A percentile compares a stretch with the other conserved stretches of the same genome.
phyloP scores from a whole-genome alignment of 2,329 filamentous ascomycete genomes.

The Rutstroemia sp. region DNA sequence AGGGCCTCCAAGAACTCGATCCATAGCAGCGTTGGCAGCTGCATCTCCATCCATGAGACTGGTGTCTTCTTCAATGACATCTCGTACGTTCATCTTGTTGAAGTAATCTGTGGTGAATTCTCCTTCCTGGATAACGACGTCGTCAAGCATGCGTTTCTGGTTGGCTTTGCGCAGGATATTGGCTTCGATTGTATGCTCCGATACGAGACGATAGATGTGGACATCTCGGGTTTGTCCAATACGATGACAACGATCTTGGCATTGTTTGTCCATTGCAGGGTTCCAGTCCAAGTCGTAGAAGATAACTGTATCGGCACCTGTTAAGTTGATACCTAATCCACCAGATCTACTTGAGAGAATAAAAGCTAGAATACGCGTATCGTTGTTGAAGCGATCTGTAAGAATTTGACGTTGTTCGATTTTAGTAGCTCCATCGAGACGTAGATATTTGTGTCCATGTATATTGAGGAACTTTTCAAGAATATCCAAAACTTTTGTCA shows the following conservation, averaged over 20 bases:
- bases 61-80: conserved; percentile 54
- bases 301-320: conserved; percentile 93
- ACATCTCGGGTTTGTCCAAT: conserved; percentile 97
- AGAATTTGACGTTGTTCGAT: conserved; percentile 92
- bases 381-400: conserved; percentile 94
- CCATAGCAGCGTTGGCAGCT: conserved; percentile 75
- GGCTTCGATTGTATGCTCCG: conserved; percentile 91
- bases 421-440: conserved; percentile 92
- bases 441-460: conserved; percentile 92
- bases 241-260: conserved; percentile 92
- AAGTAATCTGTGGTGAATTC: conserved; percentile 97
- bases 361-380: conserved; percentile 86
- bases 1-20: conserved; percentile 62
- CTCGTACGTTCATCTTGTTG: conserved; percentile 64
- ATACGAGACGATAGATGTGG: conserved; percentile 92
- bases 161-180: conserved; percentile 96
- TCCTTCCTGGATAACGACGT: conserved; percentile 96
- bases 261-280: conserved; percentile 98
- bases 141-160: conserved; percentile 95
- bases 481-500: conserved; percentile 98
- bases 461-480: conserved; percentile 97
- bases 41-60: conserved; percentile 53
- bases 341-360: conserved; percentile 93
- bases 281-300: conserved; percentile 99
- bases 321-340: conserved; percentile 91